Percentiles rank a stretch among this genome's conserved stretches.
Conservation (phyloP, 371 early-diverging fungal species). For the Nematocida parisii region DNA sequence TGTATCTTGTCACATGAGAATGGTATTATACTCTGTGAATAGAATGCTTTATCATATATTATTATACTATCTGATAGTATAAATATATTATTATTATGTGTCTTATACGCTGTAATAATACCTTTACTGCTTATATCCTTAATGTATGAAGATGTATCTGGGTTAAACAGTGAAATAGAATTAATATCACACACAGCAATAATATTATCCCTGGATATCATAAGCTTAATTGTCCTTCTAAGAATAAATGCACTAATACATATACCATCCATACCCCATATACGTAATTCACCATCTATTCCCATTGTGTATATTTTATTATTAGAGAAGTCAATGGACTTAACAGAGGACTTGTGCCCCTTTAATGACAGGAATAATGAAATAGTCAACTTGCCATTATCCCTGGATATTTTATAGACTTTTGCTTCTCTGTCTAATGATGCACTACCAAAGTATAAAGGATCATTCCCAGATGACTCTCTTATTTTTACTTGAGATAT, state of each 20-base stretch:
- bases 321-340: conserved; percentile 37
- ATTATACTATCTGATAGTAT: conserved; percentile 29
- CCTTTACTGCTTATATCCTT: conserved; percentile 43
- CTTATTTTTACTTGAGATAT: conserved; percentile 54
- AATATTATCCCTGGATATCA: conserved; percentile 17
- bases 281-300: conserved; percentile 56
- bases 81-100: conserved; percentile 27
- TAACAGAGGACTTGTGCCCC: conserved; percentile 54
- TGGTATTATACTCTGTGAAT: conserved; percentile 14
- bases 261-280: conserved; percentile 55
- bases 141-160: conserved; percentile 31
- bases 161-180: conserved; percentile 44
- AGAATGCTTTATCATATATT: conserved; percentile 31
- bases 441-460: conserved; percentile 47
- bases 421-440: conserved; percentile 56
- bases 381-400: conserved; percentile 23
- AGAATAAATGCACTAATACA: conserved; percentile 53
- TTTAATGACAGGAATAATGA: conserved; percentile 35
- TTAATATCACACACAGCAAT: conserved; percentile 47
- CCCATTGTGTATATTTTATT: conserved; percentile 57
- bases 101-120: conserved; percentile 23
- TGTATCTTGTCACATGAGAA: conserved; percentile 41
- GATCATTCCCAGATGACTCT: conserved; percentile 8
- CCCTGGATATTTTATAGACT: conserved; percentile 52
- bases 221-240: conserved; percentile 49